A percentile compares a stretch with the other conserved stretches of the same genome.
Evolutionary conservation across 495 filamentous ascomycete species (phyloP).

Genomic region (Symbiotaphrina buchneri): DNA sequence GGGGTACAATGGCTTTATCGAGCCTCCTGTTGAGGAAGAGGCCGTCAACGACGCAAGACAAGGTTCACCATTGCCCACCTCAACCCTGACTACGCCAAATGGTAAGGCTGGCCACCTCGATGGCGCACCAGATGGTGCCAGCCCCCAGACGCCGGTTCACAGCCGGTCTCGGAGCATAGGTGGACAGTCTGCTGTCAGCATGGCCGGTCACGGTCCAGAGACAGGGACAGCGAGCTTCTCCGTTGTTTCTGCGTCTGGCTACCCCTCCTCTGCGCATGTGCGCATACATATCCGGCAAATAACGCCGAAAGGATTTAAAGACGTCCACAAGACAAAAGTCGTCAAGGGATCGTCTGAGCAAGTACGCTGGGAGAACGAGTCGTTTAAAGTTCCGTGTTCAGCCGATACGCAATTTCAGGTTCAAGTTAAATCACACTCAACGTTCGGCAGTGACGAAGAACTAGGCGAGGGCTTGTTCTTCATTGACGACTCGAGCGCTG

Average conservation of each 20-base stretch:
- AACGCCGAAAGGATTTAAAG: slow-evolving; percentile 41
- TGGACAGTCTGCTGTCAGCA: slow-evolving; percentile 30
- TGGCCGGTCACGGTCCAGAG: slow-evolving; percentile 27
- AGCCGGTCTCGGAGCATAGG: slow-evolving; percentile 45
- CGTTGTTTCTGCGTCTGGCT: slow-evolving; percentile 58
- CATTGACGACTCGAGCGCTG: slow-evolving; percentile 56
- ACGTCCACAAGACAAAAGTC: slow-evolving; percentile 69
- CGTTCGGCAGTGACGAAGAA: slow-evolving; percentile 56
- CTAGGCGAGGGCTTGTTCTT: slow-evolving; percentile 78
- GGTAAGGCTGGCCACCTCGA: slow-evolving; percentile 13
- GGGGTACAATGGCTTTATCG: slow-evolving; percentile 13
- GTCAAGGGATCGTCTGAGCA: slow-evolving; percentile 32
- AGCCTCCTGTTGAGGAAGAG: slow-evolving; percentile 12
- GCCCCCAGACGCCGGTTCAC: slow-evolving; percentile 19
- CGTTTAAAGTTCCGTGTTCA: slow-evolving; percentile 51
- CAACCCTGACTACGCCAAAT: slow-evolving; percentile 13
- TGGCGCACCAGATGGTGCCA: slow-evolving; percentile 17
- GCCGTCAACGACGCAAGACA: slow-evolving; percentile 13
- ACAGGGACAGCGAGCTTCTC: slow-evolving; percentile 62
- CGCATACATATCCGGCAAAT: slow-evolving; percentile 52
- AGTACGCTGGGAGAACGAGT: slow-evolving; percentile 48
- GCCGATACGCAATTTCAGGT: slow-evolving; percentile 76
- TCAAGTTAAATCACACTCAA: slow-evolving; percentile 60
- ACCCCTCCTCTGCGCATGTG: slow-evolving; percentile 54
- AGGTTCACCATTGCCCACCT: slow-evolving; percentile 21